Evolutionary conservation across 2,329 filamentous ascomycete species (phyloP).

Genomic region (Polytolypa hystricis): DNA sequence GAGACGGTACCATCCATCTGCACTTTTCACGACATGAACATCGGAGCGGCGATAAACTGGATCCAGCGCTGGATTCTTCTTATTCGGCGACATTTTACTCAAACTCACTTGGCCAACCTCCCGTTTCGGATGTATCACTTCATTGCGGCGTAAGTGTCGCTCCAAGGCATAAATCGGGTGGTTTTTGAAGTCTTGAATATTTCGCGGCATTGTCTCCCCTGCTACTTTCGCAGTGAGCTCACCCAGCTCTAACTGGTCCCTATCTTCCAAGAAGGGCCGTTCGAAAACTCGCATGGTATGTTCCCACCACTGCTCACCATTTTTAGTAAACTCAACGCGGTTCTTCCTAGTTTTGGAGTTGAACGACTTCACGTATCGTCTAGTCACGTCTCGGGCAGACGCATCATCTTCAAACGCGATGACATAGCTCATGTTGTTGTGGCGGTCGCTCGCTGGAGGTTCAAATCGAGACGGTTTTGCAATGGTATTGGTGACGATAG

Average conservation of each 20-base stretch:
- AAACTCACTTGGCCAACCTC: conserved; percentile 66
- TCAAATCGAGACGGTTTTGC: conserved; percentile 68
- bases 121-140: conserved; percentile 64
- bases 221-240: conserved; percentile 62
- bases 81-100: conserved; percentile 32
- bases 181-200: conserved; percentile 75
- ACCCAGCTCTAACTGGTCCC: conserved; percentile 74
- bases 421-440: conserved; percentile 72
- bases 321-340: conserved; percentile 59
- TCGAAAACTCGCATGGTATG: conserved; percentile 33
- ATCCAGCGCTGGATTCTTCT: conserved; percentile 51
- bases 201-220: conserved; percentile 73
- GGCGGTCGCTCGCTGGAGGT: conserved; percentile 64
- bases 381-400: conserved; percentile 71
- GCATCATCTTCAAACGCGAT: conserved; percentile 75
- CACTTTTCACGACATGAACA: conserved; percentile 65
- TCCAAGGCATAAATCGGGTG: conserved; percentile 78
- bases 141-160: conserved; percentile 69
- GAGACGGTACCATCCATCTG: conserved; percentile 82
- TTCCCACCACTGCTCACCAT: conserved; percentile 47
- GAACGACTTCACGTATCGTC: conserved; percentile 75
- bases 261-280: conserved; percentile 42
- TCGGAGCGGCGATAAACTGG: conserved; percentile 72
- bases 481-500: conserved; percentile 68
- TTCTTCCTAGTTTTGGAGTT: conserved; percentile 77